Evolutionary conservation across 257 asterid species (phyloP).

Genomic region (Solanum lignicaule): DNA sequence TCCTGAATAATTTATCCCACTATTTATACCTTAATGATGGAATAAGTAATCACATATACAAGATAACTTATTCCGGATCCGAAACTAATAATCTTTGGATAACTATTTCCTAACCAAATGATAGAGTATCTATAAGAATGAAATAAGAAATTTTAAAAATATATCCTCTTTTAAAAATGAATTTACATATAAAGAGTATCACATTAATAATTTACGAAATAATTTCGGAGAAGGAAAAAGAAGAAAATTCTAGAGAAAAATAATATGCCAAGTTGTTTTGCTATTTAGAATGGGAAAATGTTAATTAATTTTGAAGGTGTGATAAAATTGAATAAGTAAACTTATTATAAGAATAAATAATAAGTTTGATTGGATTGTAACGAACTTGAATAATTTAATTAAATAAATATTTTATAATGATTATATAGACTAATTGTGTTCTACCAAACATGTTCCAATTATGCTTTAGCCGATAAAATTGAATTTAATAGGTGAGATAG

Average conservation of each 20-base stretch:
- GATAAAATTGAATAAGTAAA: neutral
- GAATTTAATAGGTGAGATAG: neutral
- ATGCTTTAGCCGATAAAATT: neutral
- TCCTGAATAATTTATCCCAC: too few species aligned
- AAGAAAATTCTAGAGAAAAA: neutral
- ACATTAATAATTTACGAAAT: neutral
- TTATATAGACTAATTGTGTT: neutral
- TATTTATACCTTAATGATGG: too few species aligned
- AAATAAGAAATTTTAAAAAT: too few species aligned
- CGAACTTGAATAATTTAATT: neutral
- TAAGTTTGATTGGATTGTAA: neutral
- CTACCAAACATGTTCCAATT: neutral
- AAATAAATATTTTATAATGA: neutral
- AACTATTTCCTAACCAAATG: too few species aligned
- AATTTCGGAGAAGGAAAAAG: neutral
- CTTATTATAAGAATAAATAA: neutral
- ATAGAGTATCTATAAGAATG: too few species aligned
- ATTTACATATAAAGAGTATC: too few species aligned
- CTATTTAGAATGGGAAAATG: neutral
- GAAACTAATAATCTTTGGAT: too few species aligned
- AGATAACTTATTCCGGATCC: too few species aligned
- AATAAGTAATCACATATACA: too few species aligned
- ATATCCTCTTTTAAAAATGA: too few species aligned
- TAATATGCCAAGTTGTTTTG: neutral
- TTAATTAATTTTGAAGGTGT: neutral